These are phyloP conservation scores for Rubia tinctorum DNA, from an alignment of 305 asterid genomes.

Conservation along the genomic window DNA sequence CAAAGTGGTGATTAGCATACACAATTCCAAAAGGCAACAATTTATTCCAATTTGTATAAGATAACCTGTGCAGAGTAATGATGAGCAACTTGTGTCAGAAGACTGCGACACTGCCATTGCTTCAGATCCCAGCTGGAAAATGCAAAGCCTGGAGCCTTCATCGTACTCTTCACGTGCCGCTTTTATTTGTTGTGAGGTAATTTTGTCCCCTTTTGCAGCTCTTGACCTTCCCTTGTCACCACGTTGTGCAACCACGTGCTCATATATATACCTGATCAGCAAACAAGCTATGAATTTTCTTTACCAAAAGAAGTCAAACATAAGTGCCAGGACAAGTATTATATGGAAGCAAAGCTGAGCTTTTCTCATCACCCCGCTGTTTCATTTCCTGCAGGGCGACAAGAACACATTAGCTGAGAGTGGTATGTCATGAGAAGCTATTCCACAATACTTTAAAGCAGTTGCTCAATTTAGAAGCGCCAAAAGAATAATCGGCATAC, in stretches of 20 bases:
- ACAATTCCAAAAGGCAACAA: not conserved
- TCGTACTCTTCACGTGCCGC: slow-evolving; percentile 87
- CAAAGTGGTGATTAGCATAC: slow-evolving; percentile 7
- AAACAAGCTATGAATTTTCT: not conserved
- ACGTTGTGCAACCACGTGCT: slow-evolving; percentile 67
- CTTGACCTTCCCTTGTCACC: slow-evolving; percentile 67
- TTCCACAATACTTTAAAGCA: not conserved
- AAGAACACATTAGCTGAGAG: slow-evolving; percentile 23
- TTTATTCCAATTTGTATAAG: slow-evolving; percentile 20
- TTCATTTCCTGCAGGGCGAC: slow-evolving; percentile 86
- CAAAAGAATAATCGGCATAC: not conserved
- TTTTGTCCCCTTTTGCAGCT: slow-evolving; percentile 75
- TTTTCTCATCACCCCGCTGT: slow-evolving; percentile 90
- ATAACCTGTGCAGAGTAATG: slow-evolving; percentile 96
- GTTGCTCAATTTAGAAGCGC: not conserved
- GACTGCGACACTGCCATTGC: slow-evolving; percentile 90
- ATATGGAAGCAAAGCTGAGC: slow-evolving; percentile 32
- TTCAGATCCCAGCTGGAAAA: slow-evolving; percentile 95
- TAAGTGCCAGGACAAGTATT: not conserved
- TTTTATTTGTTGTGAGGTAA: slow-evolving; percentile 70
- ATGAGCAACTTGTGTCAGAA: slow-evolving; percentile 93
- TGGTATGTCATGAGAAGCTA: not conserved
- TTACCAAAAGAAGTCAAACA: not conserved
- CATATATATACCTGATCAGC: slow-evolving; percentile 69
- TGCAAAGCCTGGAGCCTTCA: slow-evolving; percentile 79